phyloP scores from a whole-genome alignment of 2,329 filamentous ascomycete genomes.

The Aspergillus sp. region DNA sequence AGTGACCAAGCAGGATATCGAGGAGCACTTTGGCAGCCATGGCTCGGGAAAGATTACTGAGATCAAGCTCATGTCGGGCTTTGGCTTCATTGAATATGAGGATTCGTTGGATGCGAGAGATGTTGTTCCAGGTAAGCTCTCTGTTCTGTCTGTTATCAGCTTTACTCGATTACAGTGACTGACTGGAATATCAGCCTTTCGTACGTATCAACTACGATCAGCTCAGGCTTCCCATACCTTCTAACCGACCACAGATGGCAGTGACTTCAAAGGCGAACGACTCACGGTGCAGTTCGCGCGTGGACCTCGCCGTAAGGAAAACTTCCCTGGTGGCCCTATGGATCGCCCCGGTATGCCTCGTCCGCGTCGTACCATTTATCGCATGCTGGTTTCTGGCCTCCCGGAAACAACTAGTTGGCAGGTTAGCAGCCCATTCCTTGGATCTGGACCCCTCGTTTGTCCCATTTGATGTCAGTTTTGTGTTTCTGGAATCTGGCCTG shows the following conservation, averaged over 20 bases:
- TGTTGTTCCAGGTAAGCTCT: conserved; percentile 82
- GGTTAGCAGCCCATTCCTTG: conserved; percentile 62
- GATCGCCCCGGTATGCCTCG: conserved; percentile 63
- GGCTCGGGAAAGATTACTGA: conserved; percentile 96
- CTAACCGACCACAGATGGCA: conserved; percentile 64
- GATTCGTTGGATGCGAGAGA: conserved; percentile 97
- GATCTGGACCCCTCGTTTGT: conserved; percentile 19
- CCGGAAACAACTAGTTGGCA: conserved; percentile 97
- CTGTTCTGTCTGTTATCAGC: conserved; percentile 6
- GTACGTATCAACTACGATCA: conserved; percentile 57
- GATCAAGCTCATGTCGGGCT: conserved; percentile 99
- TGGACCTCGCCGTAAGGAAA: conserved; percentile 66
- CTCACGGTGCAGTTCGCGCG: conserved; percentile 97
- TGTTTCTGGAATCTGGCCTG: conserved; percentile 3
- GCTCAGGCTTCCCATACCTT: conserved; percentile 32
- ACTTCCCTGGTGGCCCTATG: conserved; percentile 51
- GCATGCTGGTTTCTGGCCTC: conserved; percentile 97
- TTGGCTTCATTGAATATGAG: conserved; percentile 99
- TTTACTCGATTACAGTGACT: conserved; percentile 14
- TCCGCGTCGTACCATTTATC: conserved; percentile 86
- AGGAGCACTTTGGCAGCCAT: conserved; percentile 90
- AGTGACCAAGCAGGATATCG: conserved; percentile 96
- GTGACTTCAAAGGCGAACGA: conserved; percentile 95
- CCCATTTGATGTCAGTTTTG: conserved; percentile 12
- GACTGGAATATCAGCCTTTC: conserved; percentile 44